These are phyloP conservation scores for Lagenidium giganteum DNA, from an alignment of 352 stramenopile genomes.

Conservation along the genomic window DNA sequence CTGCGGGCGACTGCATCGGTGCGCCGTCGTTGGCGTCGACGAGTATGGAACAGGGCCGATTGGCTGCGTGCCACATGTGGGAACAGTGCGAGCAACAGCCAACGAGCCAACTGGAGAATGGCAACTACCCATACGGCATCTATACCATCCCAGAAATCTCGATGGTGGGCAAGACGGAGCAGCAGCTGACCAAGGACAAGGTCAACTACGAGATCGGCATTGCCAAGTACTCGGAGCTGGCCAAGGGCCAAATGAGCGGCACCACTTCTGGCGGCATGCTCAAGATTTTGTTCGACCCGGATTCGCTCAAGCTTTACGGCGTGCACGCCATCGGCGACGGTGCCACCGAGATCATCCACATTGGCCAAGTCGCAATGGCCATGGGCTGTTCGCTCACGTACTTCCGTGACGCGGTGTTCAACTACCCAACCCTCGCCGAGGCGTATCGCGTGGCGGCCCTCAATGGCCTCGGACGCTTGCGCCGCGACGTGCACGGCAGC, in stretches of 20 bases:
- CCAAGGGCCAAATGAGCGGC: slow-evolving; percentile 88
- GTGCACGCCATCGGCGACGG: slow-evolving; percentile 88
- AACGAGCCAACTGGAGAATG: slow-evolving; percentile 67
- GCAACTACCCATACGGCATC: slow-evolving; percentile 88
- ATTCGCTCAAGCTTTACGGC: slow-evolving; percentile 74
- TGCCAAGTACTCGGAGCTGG: slow-evolving; percentile 83
- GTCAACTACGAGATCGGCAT: slow-evolving; percentile 86
- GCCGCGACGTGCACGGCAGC: too few relatives aligned
- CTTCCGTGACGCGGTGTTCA: slow-evolving; percentile 89
- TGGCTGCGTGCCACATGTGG: slow-evolving; percentile 87
- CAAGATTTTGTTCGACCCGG: slow-evolving; percentile 86
- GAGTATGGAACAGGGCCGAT: slow-evolving; percentile 86
- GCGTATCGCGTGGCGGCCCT: slow-evolving; percentile 86
- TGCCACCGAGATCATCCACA: slow-evolving; percentile 90
- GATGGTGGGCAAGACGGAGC: slow-evolving; percentile 89
- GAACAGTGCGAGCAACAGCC: slow-evolving; percentile 38
- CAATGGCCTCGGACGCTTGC: slow-evolving; percentile 83
- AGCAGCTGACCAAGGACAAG: slow-evolving; percentile 73
- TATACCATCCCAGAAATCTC: slow-evolving; percentile 91
- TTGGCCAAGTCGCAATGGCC: slow-evolving; percentile 86
- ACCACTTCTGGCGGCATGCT: slow-evolving; percentile 74
- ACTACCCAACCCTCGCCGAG: slow-evolving; percentile 90
- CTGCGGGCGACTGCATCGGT: slow-evolving; percentile 86
- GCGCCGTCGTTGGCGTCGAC: slow-evolving; percentile 83
- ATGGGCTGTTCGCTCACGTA: slow-evolving; percentile 81